Base-by-base conservation (phyloP, 2,329 filamentous ascomycete species). In the Ascochyta pisi region DNA sequence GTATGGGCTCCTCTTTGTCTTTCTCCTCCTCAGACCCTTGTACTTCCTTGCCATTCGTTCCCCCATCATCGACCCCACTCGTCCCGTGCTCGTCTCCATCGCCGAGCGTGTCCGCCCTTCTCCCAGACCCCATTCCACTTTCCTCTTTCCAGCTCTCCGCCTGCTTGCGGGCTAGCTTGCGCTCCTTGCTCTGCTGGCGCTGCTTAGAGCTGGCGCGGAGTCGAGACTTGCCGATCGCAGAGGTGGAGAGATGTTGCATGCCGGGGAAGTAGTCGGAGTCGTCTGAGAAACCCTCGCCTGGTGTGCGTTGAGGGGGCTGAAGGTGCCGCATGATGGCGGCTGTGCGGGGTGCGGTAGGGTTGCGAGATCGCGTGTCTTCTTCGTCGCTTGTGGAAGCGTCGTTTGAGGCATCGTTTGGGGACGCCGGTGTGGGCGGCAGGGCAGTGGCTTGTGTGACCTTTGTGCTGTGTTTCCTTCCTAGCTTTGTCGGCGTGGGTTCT, bases 101-200 rank as follows among this genome's bases (percentile, higher is more conserved):
- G 0, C 80, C 80, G 15, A 83, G 65, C 5, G 76, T 68, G 64
- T 83, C 79, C 0, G 80, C 80, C 34, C 73, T 66, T 19, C 73
- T 71, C 2, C 79, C 79, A 3, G 58, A 62, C 0, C 77, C 77
- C 79, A 83, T 82, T 1, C 81, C 81, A 27, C 77, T 79, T 60
- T 82, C 78, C 16, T 71, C 68, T 45, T 75, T 75, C 80, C 80
- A 82, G 8, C 65, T 68, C 49, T 75, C 72, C 0, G 69, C 70
- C 57, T 69, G 66, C 47, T 64, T 69, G 26, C 71, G 67, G 19
- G 66, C 65, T 0, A 74, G 63, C 49, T 77, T 77, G 13, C 66
- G 66, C 40, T 76, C 73, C 39, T 71, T 73, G 33, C 66, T 71
- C 43, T 69, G 61, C 47, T 73, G 71, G 9, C 73, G 55, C 38